Percentiles rank a stretch among this genome's conserved stretches.
Evolutionary conservation across 352 stramenopile species (phyloP).

Genomic region (Phytophthora citricola): DNA sequence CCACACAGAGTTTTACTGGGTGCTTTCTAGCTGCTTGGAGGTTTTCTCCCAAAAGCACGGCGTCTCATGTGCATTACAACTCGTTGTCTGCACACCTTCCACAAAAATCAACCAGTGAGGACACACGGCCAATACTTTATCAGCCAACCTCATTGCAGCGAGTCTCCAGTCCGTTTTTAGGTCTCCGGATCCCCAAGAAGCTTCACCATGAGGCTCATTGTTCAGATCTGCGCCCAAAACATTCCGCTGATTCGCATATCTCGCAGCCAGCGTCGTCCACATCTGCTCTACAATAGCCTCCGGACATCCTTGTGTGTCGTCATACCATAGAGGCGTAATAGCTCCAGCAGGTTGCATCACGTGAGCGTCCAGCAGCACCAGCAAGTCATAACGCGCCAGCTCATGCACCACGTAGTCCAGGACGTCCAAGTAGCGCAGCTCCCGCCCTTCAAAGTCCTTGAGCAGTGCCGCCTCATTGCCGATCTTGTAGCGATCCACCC

Average conservation of each 20-base stretch:
- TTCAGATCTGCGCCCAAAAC: slow-evolving; percentile 61
- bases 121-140: slow-evolving; percentile 34
- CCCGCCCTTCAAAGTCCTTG: slow-evolving; percentile 31
- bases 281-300: slow-evolving; percentile 35
- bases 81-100: slow-evolving; percentile 56
- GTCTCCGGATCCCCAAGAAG: slow-evolving; percentile 51
- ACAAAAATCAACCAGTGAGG: slow-evolving; percentile 64
- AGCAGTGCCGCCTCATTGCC: slow-evolving; percentile 47
- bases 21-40: slow-evolving; percentile 35
- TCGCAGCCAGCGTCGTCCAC: slow-evolving; percentile 45
- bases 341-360: slow-evolving; percentile 45
- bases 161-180: slow-evolving; percentile 58
- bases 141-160: slow-evolving; percentile 34
- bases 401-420: slow-evolving; percentile 53
- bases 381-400: slow-evolving; percentile 36
- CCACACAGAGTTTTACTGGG: slow-evolving; percentile 37
- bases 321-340: slow-evolving; percentile 60
- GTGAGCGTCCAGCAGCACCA: slow-evolving; percentile 61
- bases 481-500: slow-evolving; percentile 50
- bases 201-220: slow-evolving; percentile 63
- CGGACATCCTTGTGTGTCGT: slow-evolving; percentile 19
- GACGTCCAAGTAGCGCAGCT: slow-evolving; percentile 60
- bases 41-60: slow-evolving; percentile 66
- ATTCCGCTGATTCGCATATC: slow-evolving; percentile 51
- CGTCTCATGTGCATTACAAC: slow-evolving; percentile 30